Evolutionary conservation across 1,139 yeast genomes (phyloP).

Genomic region (Citeromyces hawaiiensis): DNA sequence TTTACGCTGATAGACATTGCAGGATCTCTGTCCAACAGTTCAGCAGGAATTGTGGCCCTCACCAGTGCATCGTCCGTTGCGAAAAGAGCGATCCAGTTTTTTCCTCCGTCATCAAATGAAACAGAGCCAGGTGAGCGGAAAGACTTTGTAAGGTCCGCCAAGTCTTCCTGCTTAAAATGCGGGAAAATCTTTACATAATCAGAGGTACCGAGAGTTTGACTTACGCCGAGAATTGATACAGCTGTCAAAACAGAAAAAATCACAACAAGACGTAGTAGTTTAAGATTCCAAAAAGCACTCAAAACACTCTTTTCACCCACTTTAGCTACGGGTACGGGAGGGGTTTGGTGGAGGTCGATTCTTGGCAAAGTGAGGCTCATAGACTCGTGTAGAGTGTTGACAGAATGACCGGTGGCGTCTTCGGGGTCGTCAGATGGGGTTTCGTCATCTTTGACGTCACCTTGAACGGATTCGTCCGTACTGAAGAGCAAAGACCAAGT

Average conservation of each 20-base stretch:
- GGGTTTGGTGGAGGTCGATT: neutral
- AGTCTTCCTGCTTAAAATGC: neutral
- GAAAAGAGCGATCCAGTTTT: neutral
- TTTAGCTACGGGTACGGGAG: neutral
- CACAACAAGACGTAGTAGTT: neutral
- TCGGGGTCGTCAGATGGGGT: neutral
- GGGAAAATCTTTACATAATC: neutral
- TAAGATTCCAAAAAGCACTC: neutral
- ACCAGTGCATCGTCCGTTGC: neutral
- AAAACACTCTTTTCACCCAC: no score
- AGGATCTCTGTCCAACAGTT: neutral
- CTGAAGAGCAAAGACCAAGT: neutral
- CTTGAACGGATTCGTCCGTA: neutral
- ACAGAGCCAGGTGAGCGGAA: neutral
- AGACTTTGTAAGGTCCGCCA: neutral
- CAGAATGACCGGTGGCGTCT: neutral
- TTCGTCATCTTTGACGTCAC: neutral
- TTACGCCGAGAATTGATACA: neutral
- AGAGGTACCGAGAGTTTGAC: neutral
- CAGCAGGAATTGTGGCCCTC: neutral
- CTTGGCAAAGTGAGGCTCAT: neutral
- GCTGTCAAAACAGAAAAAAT: neutral
- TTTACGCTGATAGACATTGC: neutral
- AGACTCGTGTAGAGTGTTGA: neutral
- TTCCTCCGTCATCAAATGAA: neutral